Conservation (phyloP, 2,329 filamentous ascomycete species). For the Hypomyces rosellus region DNA sequence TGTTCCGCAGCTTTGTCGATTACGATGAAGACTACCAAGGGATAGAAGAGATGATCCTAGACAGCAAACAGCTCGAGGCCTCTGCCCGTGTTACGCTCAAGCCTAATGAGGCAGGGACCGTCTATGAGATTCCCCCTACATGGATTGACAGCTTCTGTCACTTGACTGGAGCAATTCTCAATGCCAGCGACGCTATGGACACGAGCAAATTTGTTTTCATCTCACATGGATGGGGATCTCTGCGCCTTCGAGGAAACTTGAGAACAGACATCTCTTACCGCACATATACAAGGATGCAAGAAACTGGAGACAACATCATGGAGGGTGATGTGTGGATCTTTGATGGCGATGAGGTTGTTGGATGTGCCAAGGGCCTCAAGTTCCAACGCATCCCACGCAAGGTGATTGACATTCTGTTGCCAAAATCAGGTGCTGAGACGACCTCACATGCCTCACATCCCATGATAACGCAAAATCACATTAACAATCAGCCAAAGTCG, state of each 20-base stretch:
- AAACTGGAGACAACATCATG: conserved; percentile 26
- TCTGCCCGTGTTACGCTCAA: not conserved
- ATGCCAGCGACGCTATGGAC: conserved; percentile 48
- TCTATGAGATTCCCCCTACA: conserved; percentile 1
- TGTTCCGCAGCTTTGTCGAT: conserved; percentile 1
- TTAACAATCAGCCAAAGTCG: too few relatives aligned
- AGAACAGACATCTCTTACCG: conserved; percentile 42
- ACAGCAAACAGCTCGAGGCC: not conserved
- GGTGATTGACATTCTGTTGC: too few relatives aligned
- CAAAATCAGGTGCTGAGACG: too few relatives aligned
- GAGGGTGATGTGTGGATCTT: conserved; percentile 49
- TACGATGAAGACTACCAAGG: conserved; percentile 3
- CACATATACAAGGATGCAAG: conserved; percentile 53
- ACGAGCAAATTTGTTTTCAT: conserved; percentile 48
- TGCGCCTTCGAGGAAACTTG: conserved; percentile 44
- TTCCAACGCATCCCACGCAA: too few relatives aligned
- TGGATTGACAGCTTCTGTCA: conserved; percentile 9
- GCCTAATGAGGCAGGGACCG: not conserved
- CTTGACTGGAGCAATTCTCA: conserved; percentile 45
- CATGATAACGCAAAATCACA: too few relatives aligned
- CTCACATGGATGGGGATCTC: conserved; percentile 51
- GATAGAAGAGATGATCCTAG: conserved; percentile 5
- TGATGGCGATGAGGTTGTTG: conserved; percentile 44
- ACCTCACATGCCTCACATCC: too few relatives aligned
- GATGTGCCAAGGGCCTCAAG: too few relatives aligned